Percentiles rank a stretch among this genome's conserved stretches.
These are phyloP conservation scores for Hymenochaete sp. DNA, from an alignment of 1,284 basidiomycete species.

Conservation along the genomic window DNA sequence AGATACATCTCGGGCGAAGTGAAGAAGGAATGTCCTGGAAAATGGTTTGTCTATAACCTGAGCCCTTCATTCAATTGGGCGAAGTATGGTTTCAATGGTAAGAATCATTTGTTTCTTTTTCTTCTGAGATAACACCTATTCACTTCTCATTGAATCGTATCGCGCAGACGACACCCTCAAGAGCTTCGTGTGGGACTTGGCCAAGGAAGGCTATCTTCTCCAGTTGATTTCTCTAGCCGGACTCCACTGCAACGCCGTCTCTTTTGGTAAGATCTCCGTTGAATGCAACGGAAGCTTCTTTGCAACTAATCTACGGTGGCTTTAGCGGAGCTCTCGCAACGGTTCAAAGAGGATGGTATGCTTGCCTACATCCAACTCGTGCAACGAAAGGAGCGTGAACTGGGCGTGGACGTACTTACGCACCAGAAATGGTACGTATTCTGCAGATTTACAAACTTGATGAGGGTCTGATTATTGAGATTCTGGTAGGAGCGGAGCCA, in stretches of 20 bases:
- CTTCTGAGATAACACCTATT: neutral
- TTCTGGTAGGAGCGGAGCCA: conserved; percentile 70
- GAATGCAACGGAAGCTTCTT: neutral
- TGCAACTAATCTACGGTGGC: neutral
- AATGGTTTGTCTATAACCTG: conserved; percentile 92
- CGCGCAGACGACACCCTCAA: conserved; percentile 67
- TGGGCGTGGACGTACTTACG: conserved; percentile 87
- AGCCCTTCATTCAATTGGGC: conserved; percentile 94
- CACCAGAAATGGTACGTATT: conserved; percentile 76
- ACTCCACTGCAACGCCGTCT: conserved; percentile 76
- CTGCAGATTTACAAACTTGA: conserved; percentile 2
- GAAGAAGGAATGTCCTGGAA: conserved; percentile 63
- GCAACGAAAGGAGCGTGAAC: conserved; percentile 82
- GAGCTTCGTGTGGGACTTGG: conserved; percentile 87
- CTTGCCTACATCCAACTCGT: conserved; percentile 79
- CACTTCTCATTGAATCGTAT: neutral
- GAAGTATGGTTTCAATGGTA: conserved; percentile 71
- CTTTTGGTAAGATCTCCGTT: conserved; percentile 49
- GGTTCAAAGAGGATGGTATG: conserved; percentile 81
- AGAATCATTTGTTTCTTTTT: conserved; percentile 13
- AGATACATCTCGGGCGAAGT: conserved; percentile 73
- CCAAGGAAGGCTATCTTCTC: conserved; percentile 81
- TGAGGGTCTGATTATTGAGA: conserved; percentile 1
- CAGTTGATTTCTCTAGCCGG: conserved; percentile 85
- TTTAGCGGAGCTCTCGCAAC: conserved; percentile 64